These are phyloP conservation scores for Nicotiana sylvestris DNA, from an alignment of 257 asterid genomes.

Conservation along the genomic window DNA sequence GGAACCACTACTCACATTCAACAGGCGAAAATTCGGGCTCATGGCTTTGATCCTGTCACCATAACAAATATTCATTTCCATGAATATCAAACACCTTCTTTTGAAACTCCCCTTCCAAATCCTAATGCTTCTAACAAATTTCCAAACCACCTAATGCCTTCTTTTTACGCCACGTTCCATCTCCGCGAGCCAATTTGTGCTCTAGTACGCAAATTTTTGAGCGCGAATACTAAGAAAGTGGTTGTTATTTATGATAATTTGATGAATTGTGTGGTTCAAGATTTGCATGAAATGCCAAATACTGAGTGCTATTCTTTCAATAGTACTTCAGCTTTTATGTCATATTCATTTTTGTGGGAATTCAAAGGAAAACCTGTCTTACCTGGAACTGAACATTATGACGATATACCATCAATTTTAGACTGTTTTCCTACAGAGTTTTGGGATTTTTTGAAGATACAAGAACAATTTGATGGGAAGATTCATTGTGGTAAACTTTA, in stretches of 20 bases:
- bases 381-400: conserved; percentile 20
- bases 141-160: too few relatives aligned
- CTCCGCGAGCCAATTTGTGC: too few relatives aligned
- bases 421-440: conserved; percentile 44
- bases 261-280: conserved; percentile 51
- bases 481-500: conserved; percentile 45
- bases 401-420: conserved; percentile 28
- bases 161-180: too few relatives aligned
- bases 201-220: too few relatives aligned
- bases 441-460: conserved; percentile 20
- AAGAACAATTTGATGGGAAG: conserved; percentile 20
- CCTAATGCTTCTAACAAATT: too few relatives aligned
- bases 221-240: conserved; percentile 15
- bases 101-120: background rate
- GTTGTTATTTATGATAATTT: conserved; percentile 36
- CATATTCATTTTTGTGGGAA: conserved; percentile 46
- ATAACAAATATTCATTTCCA: conserved; percentile 14
- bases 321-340: conserved; percentile 38
- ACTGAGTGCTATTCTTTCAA: conserved; percentile 43
- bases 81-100: background rate
- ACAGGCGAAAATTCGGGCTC: background rate
- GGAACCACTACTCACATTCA: background rate
- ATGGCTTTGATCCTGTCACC: background rate
- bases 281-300: conserved; percentile 27
- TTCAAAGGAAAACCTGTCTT: conserved; percentile 31